Percentiles rank a stretch among this genome's conserved stretches.
Evolutionary conservation across 2,329 filamentous ascomycete species (phyloP).

Genomic region (Neoarthrinium moseri): DNA sequence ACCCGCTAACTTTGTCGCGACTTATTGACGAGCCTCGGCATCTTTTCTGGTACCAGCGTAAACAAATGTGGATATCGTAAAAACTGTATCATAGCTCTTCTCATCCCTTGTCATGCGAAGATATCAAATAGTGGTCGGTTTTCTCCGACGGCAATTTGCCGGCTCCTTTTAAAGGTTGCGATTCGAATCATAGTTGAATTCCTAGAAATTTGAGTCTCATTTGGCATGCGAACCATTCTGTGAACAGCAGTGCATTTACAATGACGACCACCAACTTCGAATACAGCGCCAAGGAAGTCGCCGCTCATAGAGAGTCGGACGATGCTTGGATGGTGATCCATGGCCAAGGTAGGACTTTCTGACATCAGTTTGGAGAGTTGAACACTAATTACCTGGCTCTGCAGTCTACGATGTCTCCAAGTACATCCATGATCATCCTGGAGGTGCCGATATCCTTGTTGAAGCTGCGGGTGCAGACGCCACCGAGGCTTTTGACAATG

Average conservation of each 20-base stretch:
- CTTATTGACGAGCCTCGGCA: constrained; percentile 3
- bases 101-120: background rate
- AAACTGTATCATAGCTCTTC: background rate
- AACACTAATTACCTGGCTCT: background rate
- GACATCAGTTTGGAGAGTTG: background rate
- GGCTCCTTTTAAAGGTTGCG: constrained; percentile 1
- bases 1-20: background rate
- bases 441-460: constrained; percentile 74
- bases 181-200: background rate
- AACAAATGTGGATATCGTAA: constrained; percentile 4
- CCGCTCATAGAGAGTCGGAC: constrained; percentile 43
- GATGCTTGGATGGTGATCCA: constrained; percentile 57
- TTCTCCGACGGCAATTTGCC: background rate
- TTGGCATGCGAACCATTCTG: background rate
- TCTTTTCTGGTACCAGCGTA: background rate
- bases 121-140: background rate
- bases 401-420: constrained; percentile 58
- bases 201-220: background rate
- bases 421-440: constrained; percentile 62
- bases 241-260: background rate
- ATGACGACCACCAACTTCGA: constrained; percentile 20
- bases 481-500: constrained; percentile 78
- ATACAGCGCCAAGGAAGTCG: constrained; percentile 41
- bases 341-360: constrained; percentile 43
- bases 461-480: constrained; percentile 78